Percentiles rank a stretch among this genome's conserved stretches.
These are phyloP conservation scores for Alloascoidea hylecoeti DNA, from an alignment of 805 yeast genomes.

Conservation along the genomic window DNA sequence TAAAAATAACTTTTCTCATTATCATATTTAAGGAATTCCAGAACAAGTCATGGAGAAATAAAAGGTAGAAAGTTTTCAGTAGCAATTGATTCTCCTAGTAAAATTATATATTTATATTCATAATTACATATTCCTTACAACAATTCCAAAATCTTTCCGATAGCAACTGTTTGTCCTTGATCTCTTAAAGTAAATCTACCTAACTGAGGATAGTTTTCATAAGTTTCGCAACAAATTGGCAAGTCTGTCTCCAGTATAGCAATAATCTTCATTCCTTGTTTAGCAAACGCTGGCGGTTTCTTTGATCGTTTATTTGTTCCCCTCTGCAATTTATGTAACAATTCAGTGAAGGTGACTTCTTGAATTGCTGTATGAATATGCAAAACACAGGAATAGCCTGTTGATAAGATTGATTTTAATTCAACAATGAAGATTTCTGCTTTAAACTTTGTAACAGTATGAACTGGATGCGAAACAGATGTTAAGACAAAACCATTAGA, in stretches of 20 bases:
- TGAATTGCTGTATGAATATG: conserved; percentile 97
- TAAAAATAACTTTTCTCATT: too few relatives aligned
- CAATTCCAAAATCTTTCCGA: conserved; percentile 91
- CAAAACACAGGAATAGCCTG: conserved; percentile 97
- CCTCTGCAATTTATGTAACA: conserved; percentile 88
- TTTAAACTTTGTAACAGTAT: conserved; percentile 80
- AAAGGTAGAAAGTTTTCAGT: too few relatives aligned
- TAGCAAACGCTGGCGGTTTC: conserved; percentile 96
- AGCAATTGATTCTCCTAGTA: too few relatives aligned
- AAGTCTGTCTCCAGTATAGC: conserved; percentile 70
- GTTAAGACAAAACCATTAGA: conserved; percentile 86
- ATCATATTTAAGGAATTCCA: too few relatives aligned
- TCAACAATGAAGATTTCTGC: conserved; percentile 97
- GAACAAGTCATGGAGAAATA: too few relatives aligned
- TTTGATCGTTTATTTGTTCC: conserved; percentile 94
- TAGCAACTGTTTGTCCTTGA: conserved; percentile 96
- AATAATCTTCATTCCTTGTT: conserved; percentile 96
- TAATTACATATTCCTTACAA: conserved; percentile 39
- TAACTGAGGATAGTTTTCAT: conserved; percentile 83
- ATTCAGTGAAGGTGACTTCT: conserved; percentile 71
- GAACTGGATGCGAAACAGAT: conserved; percentile 76
- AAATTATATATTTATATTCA: too few relatives aligned
- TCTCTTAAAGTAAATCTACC: conserved; percentile 98
- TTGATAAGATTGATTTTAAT: conserved; percentile 83
- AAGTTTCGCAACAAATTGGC: conserved; percentile 90